These are phyloP conservation scores for Fusarium mundagurra DNA, from an alignment of 2,329 filamentous ascomycete genomes.

Conservation along the genomic window DNA sequence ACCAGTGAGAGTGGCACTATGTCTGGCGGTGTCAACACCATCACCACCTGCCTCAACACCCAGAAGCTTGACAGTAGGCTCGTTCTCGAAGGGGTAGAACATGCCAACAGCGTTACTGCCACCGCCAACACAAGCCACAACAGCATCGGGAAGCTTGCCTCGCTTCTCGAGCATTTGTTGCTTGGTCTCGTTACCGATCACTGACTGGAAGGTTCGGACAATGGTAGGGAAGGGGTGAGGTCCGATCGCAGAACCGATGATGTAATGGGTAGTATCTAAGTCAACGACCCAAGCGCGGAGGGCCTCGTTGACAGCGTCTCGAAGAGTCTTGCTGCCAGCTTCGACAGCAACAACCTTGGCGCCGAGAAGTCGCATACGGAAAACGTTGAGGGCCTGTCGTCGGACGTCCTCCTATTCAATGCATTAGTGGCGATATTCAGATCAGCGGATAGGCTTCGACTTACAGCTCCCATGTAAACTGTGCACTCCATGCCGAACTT, in stretches of 20 bases:
- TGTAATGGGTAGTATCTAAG: constrained; percentile 95
- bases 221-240: constrained; percentile 98
- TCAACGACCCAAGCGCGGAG: constrained; percentile 93
- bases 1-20: constrained; percentile 87
- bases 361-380: constrained; percentile 96
- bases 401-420: constrained; percentile 82
- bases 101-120: constrained; percentile 96
- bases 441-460: constrained; percentile 32
- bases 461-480: constrained; percentile 91
- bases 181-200: constrained; percentile 96
- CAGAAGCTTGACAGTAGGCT: constrained; percentile 84
- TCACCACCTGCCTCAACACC: constrained; percentile 97
- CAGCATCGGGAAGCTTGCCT: constrained; percentile 92
- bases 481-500: constrained; percentile 99
- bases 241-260: constrained; percentile 96
- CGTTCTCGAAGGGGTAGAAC: constrained; percentile 95
- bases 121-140: constrained; percentile 95
- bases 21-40: constrained; percentile 83
- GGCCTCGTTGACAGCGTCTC: constrained; percentile 94
- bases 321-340: constrained; percentile 83
- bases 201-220: constrained; percentile 95
- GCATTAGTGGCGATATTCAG: constrained; percentile 33
- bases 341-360: constrained; percentile 94
- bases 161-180: constrained; percentile 85
- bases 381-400: constrained; percentile 95